Percentiles rank a stretch among this genome's conserved stretches.
Conservation (phyloP, 108 stramenopile genomes). For the Ochromonas danica region DNA sequence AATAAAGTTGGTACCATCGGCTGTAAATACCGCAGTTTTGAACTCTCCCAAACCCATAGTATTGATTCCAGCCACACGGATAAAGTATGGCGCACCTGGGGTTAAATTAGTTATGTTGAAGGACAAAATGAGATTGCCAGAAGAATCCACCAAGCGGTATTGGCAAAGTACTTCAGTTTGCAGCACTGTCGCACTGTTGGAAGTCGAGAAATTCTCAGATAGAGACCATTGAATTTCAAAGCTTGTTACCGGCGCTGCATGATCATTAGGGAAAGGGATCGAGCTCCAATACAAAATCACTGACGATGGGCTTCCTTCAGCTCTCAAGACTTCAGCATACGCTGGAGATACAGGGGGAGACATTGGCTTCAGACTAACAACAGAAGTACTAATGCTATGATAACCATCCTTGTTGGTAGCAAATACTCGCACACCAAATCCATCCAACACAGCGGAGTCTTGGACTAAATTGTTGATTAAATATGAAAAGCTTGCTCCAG, state of each 20-base stretch:
- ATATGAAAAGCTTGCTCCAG: constrained; percentile 45
- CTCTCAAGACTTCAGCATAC: constrained; percentile 54
- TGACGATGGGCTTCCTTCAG: constrained; percentile 42
- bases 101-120: constrained; percentile 24
- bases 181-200: background rate
- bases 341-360: constrained; percentile 54
- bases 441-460: constrained; percentile 51
- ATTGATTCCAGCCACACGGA: constrained; percentile 45
- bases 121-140: background rate
- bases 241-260: constrained; percentile 49
- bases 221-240: constrained; percentile 38
- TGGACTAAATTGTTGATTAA: constrained; percentile 54
- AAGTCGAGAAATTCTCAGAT: constrained; percentile 42
- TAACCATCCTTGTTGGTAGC: constrained; percentile 59
- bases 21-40: background rate
- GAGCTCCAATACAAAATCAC: constrained; percentile 60
- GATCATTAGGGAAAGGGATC: constrained; percentile 53
- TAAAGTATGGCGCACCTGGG: constrained; percentile 33
- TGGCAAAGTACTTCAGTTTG: background rate
- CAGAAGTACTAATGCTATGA: constrained; percentile 51
- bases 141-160: background rate
- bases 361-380: constrained; percentile 58
- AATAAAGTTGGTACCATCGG: background rate
- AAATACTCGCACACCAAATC: constrained; percentile 62
- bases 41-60: constrained; percentile 49